Conservation (phyloP, 2,329 filamentous ascomycete species). For the Macrophomina tecta region DNA sequence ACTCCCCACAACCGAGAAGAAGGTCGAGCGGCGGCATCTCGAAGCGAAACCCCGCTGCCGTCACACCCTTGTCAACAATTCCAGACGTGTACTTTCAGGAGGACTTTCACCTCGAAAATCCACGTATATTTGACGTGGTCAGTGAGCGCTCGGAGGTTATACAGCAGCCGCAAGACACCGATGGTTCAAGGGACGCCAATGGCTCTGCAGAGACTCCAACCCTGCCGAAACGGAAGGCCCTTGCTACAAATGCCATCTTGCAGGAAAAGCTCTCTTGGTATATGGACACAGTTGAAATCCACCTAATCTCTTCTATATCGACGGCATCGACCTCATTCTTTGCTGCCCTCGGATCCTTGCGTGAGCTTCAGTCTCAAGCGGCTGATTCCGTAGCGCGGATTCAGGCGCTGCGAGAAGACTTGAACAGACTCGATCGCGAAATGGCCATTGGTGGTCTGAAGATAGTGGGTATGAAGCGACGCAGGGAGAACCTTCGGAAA, state of each 20-base stretch:
- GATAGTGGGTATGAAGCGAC: slow-evolving; percentile 80
- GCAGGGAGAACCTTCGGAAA: slow-evolving; percentile 82
- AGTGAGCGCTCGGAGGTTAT: slow-evolving; percentile 97
- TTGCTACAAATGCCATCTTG: slow-evolving; percentile 94
- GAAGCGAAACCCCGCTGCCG: slow-evolving; percentile 70
- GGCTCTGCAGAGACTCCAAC: slow-evolving; percentile 64
- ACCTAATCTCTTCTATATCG: slow-evolving; percentile 94
- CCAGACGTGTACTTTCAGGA: slow-evolving; percentile 94
- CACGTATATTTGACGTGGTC: slow-evolving; percentile 93
- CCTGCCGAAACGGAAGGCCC: slow-evolving; percentile 71
- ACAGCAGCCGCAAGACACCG: slow-evolving; percentile 60
- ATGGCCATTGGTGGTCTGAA: slow-evolving; percentile 85
- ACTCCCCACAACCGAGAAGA: slow-evolving; percentile 55
- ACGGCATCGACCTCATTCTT: slow-evolving; percentile 97
- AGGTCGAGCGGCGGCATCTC: slow-evolving; percentile 57
- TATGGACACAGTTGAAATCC: slow-evolving; percentile 98
- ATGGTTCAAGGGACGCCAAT: slow-evolving; percentile 63
- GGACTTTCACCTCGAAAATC: slow-evolving; percentile 93
- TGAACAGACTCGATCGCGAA: slow-evolving; percentile 81
- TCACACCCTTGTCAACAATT: slow-evolving; percentile 89
- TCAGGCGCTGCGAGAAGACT: slow-evolving; percentile 76
- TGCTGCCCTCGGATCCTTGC: slow-evolving; percentile 86
- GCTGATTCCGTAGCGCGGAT: slow-evolving; percentile 90
- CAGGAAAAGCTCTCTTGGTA: slow-evolving; percentile 99
- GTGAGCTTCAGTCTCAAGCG: slow-evolving; percentile 89